phyloP scores from a whole-genome alignment of 2,329 filamentous ascomycete genomes.

The Nectriaceae sp. region DNA sequence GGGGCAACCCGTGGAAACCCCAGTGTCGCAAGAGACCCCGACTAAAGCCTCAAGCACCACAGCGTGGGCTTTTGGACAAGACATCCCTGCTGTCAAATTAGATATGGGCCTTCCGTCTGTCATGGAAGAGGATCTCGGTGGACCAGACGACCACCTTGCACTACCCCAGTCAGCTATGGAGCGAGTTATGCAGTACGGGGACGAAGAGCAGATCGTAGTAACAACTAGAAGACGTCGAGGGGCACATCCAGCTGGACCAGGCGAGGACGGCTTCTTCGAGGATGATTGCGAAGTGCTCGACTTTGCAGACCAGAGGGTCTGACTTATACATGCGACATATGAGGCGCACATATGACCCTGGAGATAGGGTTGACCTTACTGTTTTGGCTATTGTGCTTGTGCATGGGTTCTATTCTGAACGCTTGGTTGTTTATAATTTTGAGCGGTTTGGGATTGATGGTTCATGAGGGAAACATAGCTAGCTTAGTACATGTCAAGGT shows the following conservation, averaged over 20 bases:
- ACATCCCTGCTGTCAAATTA: slow-evolving; percentile 51
- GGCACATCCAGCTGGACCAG: slow-evolving; percentile 49
- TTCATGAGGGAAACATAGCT: slow-evolving; percentile 15
- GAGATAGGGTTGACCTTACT: slow-evolving; percentile 1
- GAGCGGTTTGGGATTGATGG: slow-evolving; percentile 5
- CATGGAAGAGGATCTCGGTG: slow-evolving; percentile 54
- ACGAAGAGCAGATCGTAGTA: slow-evolving; percentile 78
- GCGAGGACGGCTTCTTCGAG: slow-evolving; percentile 83
- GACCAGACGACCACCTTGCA: slow-evolving; percentile 57
- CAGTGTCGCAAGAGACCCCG: slow-evolving; percentile 16
- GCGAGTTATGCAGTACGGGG: slow-evolving; percentile 59
- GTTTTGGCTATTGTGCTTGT: slow-evolving; percentile 1
- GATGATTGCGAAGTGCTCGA: slow-evolving; percentile 91
- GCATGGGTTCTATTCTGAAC: neutral
- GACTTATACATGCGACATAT: slow-evolving; percentile 23
- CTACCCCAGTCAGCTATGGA: slow-evolving; percentile 67
- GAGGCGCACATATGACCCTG: slow-evolving; percentile 11
- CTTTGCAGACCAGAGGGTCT: slow-evolving; percentile 74
- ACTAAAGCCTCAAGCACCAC: slow-evolving; percentile 4
- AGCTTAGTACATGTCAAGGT: slow-evolving; percentile 20
- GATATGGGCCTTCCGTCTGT: slow-evolving; percentile 50
- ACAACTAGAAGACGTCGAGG: slow-evolving; percentile 72
- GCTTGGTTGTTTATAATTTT: neutral
- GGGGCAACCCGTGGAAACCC: slow-evolving; percentile 26
- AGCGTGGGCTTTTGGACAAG: slow-evolving; percentile 63